Conservation (phyloP, 352 stramenopile genomes). For the Peronospora destructor region DNA sequence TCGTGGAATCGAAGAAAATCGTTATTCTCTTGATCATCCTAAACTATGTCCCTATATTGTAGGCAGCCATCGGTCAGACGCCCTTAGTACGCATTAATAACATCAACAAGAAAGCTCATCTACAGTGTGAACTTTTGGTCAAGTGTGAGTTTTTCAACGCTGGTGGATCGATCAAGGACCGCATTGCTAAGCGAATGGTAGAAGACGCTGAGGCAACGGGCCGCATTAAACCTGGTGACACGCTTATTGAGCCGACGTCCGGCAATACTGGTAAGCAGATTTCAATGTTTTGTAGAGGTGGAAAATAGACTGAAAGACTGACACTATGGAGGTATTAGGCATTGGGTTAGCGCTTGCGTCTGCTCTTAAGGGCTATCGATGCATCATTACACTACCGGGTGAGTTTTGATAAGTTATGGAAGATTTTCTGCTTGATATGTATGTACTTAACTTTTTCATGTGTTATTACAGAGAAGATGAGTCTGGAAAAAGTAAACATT, state of each 20-base stretch:
- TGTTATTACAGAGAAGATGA: constrained; percentile 89
- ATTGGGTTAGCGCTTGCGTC: constrained; percentile 95
- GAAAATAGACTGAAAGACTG: not conserved
- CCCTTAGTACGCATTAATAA: constrained; percentile 91
- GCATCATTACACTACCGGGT: constrained; percentile 84
- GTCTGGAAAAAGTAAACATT: constrained; percentile 92
- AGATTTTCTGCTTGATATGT: no score
- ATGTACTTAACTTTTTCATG: no score
- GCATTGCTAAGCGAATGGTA: constrained; percentile 88
- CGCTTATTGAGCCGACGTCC: constrained; percentile 95
- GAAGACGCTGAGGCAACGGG: constrained; percentile 88
- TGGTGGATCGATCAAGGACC: constrained; percentile 88
- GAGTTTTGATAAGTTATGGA: not conserved
- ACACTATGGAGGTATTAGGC: constrained; percentile 22
- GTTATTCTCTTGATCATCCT: not conserved
- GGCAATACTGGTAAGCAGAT: constrained; percentile 87
- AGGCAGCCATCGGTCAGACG: constrained; percentile 87
- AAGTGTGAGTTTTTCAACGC: constrained; percentile 98
- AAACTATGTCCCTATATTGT: not conserved
- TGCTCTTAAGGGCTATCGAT: constrained; percentile 93
- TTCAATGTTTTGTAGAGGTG: not conserved
- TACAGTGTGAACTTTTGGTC: constrained; percentile 88
- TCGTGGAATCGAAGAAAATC: not conserved
- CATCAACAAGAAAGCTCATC: constrained; percentile 68
- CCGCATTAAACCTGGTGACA: constrained; percentile 91